Evolutionary conservation across 106 monocot genomes (phyloP).

Genomic region (Amphibolis antarctica): DNA sequence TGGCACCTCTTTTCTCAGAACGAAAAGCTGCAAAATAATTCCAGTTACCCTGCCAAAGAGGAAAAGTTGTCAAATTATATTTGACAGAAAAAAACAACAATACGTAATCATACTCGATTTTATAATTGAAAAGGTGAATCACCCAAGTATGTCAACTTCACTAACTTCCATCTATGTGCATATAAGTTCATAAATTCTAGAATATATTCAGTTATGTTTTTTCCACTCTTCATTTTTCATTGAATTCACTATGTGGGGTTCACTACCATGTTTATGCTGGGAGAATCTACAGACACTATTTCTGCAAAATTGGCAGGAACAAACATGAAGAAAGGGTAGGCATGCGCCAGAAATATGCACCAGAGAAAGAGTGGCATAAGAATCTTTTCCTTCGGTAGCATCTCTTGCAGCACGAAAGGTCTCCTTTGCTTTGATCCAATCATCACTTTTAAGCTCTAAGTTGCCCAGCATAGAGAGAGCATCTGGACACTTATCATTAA

Average conservation of each 20-base stretch:
- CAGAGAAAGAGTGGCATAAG: constrained; percentile 73
- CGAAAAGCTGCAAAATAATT: constrained; percentile 85
- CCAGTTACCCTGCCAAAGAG: constrained; percentile 59
- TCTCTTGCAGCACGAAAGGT: constrained; percentile 76
- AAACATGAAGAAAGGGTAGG: background rate
- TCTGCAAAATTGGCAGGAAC: background rate
- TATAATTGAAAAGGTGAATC: background rate
- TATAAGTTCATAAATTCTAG: no score
- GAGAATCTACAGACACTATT: no score
- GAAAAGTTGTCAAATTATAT: background rate
- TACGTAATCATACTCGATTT: background rate
- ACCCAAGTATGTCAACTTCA: no score
- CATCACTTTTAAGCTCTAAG: constrained; percentile 83
- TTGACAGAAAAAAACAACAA: background rate
- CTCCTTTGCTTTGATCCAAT: constrained; percentile 97
- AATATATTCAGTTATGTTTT: no score
- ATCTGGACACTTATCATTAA: constrained; percentile 78
- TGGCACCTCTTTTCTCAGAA: constrained; percentile 77
- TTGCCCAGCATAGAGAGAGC: constrained; percentile 84
- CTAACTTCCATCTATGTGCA: no score
- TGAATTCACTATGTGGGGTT: no score
- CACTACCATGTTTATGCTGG: no score
- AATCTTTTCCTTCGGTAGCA: constrained; percentile 91
- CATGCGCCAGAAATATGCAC: constrained; percentile 18
- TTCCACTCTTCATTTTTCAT: no score